These are phyloP conservation scores for Fusarium praegraminearum DNA, from an alignment of 2,329 filamentous ascomycete genomes.

Conservation along the genomic window DNA sequence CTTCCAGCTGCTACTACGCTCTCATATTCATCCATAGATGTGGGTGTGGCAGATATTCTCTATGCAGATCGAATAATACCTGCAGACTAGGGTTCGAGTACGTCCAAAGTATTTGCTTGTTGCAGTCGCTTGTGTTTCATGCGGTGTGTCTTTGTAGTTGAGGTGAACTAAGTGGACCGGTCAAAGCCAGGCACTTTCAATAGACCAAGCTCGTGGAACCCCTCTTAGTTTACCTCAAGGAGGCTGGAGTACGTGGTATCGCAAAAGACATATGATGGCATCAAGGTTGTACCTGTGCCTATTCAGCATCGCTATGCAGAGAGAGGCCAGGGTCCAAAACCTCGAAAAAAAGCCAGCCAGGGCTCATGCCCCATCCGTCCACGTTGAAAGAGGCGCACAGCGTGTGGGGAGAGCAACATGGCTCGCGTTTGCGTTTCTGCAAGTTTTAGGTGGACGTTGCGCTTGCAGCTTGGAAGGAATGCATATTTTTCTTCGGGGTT, in stretches of 20 bases:
- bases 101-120: conserved; percentile 11
- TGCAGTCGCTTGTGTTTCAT: conserved; percentile 22
- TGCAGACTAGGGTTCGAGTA: not conserved
- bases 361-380: conserved; percentile 3
- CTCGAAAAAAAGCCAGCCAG: not conserved
- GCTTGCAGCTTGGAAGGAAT: conserved; percentile 27
- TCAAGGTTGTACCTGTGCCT: conserved; percentile 5
- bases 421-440: conserved; percentile 28
- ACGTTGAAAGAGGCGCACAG: conserved; percentile 18
- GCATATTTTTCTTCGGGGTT: conserved; percentile 15
- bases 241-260: not conserved
- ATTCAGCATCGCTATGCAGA: not conserved
- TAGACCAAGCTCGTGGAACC: not conserved
- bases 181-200: conserved; percentile 8
- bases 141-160: conserved; percentile 30
- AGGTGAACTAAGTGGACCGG: conserved; percentile 21
- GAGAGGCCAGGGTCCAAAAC: not conserved
- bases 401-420: conserved; percentile 21
- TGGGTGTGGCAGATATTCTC: conserved; percentile 4
- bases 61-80: conserved; percentile 5
- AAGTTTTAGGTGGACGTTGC: conserved; percentile 21
- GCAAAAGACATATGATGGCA: not conserved
- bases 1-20: conserved; percentile 2
- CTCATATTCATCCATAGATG: not conserved
- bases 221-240: conserved; percentile 10